Evolutionary conservation across 768 basidiomycete species (phyloP), one percentile per base, ranked within the genome.

Genomic region (Hericium erinaceus): DNA sequence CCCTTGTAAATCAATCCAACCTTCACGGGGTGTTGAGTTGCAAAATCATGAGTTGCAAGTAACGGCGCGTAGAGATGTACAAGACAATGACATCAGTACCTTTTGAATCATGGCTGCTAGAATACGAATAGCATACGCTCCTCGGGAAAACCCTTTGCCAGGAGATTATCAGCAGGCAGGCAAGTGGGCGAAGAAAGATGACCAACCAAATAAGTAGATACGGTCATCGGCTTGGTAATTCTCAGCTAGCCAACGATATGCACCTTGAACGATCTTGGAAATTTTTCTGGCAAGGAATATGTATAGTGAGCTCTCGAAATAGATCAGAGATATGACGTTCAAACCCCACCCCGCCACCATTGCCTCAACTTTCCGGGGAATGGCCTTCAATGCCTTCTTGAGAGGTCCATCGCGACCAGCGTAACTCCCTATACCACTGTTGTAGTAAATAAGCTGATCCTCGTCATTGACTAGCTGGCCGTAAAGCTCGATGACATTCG

Each of bases 71-170:
- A n/a, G n/a, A 9, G 39, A 37, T 20, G 20, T 15, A 38, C 24
- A 52, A 40, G 24, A 28, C 28, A 16, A 28, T n/a, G 6, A 12
- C 53, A 52, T 37, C 15, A 5, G 13, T 48, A 74, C 77, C 53
- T 58, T 67, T n/a, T 71, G 58, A 18, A 77, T 75, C 76, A 77
- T 77, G 24, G 67, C 76, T 1, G 76, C 74, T 39, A 77, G 53
- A 2, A 66, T 70, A 28, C 76, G 71, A 7, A 72, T 73, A 63
- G 76, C 75, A 56, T 75, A 78, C 13, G 74, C 77, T 7, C 76
- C 76, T 13, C 76, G 73, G 2, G 77, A 77, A 59, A 74, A 77
- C 5, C 76, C 76, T 77, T 28, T 9, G 1, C 6, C 16, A n/a
- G 1, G 13, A 3, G 9, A 4, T 20, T 50, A 39, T 53, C n/a